phyloP scores from a whole-genome alignment of 352 stramenopile species.

The Blastocystis sp. region DNA sequence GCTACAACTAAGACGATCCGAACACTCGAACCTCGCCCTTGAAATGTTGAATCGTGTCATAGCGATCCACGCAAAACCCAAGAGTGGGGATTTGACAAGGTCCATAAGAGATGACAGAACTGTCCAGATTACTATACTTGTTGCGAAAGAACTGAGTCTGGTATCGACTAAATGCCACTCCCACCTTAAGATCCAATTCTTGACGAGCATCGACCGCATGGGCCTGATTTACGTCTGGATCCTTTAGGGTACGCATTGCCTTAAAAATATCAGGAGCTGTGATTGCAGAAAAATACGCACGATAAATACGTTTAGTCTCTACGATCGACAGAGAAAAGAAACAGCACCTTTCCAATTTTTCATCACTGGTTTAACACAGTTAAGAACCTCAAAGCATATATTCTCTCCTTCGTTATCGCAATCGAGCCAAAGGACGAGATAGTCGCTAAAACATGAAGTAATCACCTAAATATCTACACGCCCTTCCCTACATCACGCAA shows the following conservation, averaged over 20 bases:
- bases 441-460: constrained; percentile 63
- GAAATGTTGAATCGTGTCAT: constrained; percentile 81
- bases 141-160: constrained; percentile 82
- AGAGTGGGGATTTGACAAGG: constrained; percentile 80
- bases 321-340: background rate
- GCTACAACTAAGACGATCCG: constrained; percentile 65
- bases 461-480: constrained; percentile 67
- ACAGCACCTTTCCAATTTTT: constrained; percentile 65
- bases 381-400: constrained; percentile 83
- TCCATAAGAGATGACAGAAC: constrained; percentile 75
- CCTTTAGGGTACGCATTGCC: constrained; percentile 69
- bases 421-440: constrained; percentile 83
- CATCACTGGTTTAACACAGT: constrained; percentile 72
- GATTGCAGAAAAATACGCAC: constrained; percentile 72
- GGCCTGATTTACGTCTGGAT: constrained; percentile 74
- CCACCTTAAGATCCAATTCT: constrained; percentile 81
- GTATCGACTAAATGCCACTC: constrained; percentile 78
- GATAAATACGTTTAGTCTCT: constrained; percentile 65
- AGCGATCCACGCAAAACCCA: constrained; percentile 78
- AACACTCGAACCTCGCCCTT: constrained; percentile 71
- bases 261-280: constrained; percentile 70
- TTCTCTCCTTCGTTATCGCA: constrained; percentile 83
- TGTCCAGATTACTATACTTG: constrained; percentile 78
- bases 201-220: constrained; percentile 75
- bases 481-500: constrained; percentile 63